phyloP scores from a whole-genome alignment of 345 rosid genomes.

The Lagerstroemia speciosa region DNA sequence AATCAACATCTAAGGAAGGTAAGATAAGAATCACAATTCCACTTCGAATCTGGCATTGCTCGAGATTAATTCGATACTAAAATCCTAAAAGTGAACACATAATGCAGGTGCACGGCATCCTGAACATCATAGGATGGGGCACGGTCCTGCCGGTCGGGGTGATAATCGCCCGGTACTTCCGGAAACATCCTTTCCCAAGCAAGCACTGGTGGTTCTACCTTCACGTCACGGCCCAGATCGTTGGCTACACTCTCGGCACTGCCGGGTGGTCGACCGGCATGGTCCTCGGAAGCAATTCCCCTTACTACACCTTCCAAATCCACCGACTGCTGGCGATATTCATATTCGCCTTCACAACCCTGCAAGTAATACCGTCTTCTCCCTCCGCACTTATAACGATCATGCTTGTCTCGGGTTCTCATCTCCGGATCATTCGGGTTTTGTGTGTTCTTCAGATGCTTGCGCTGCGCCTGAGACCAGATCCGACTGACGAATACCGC shows the following conservation, averaged over 20 bases:
- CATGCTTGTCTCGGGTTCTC: too few species aligned
- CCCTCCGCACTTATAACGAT: too few species aligned
- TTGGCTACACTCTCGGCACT: slow-evolving; percentile 34
- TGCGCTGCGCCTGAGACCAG: slow-evolving; percentile 32
- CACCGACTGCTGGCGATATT: slow-evolving; percentile 30
- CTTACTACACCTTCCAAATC: slow-evolving; percentile 19
- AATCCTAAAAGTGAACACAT: not conserved
- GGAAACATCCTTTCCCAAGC: slow-evolving; percentile 15
- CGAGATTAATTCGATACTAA: too few species aligned
- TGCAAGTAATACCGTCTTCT: slow-evolving; percentile 27
- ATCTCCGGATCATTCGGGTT: too few species aligned
- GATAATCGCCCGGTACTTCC: slow-evolving; percentile 36
- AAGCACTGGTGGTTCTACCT: slow-evolving; percentile 9
- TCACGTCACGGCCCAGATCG: slow-evolving; percentile 31
- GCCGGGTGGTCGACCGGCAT: slow-evolving; percentile 38
- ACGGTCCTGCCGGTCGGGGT: slow-evolving; percentile 36
- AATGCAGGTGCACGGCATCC: slow-evolving; percentile 37
- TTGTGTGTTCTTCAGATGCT: slow-evolving; percentile 22
- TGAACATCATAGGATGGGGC: slow-evolving; percentile 53
- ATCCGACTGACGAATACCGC: slow-evolving; percentile 20
- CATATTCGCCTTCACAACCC: slow-evolving; percentile 36
- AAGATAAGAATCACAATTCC: not conserved
- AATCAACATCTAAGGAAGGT: slow-evolving; percentile 23
- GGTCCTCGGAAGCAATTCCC: slow-evolving; percentile 31
- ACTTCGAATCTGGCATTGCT: too few species aligned